A percentile compares a stretch with the other conserved stretches of the same genome.
Evolutionary conservation across 2,329 filamentous ascomycete species (phyloP).

Genomic region (Botrytis paeoniae): DNA sequence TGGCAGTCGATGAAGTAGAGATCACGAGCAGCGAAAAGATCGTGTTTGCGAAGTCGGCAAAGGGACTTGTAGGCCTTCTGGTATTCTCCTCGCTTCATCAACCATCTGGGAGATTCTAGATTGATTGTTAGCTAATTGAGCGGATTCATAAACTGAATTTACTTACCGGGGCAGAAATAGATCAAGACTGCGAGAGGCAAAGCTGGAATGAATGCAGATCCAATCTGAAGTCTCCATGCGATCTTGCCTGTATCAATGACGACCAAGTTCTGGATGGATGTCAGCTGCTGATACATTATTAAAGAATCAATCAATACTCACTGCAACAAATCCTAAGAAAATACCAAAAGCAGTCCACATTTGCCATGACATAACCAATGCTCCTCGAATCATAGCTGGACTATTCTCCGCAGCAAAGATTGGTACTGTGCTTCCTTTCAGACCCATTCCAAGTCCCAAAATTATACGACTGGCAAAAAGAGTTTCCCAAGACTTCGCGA

Average conservation of each 20-base stretch:
- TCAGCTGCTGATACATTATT: not conserved
- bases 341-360: slow-evolving; percentile 64
- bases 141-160: not conserved
- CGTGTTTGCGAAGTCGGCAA: slow-evolving; percentile 53
- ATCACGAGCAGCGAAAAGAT: slow-evolving; percentile 60
- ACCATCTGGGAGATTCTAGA: slow-evolving; percentile 51
- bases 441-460: slow-evolving; percentile 59
- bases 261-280: slow-evolving; percentile 41
- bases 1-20: slow-evolving; percentile 57
- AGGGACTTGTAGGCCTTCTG: slow-evolving; percentile 57
- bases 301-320: not conserved
- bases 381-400: slow-evolving; percentile 51
- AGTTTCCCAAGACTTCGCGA: slow-evolving; percentile 57
- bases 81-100: slow-evolving; percentile 45
- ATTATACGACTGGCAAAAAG: slow-evolving; percentile 53
- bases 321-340: slow-evolving; percentile 44
- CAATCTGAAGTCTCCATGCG: slow-evolving; percentile 62
- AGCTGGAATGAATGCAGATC: slow-evolving; percentile 60
- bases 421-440: slow-evolving; percentile 49
- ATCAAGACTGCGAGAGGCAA: slow-evolving; percentile 58
- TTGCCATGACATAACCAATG: slow-evolving; percentile 83
- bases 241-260: slow-evolving; percentile 51
- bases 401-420: slow-evolving; percentile 54
- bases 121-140: not conserved
- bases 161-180: slow-evolving; percentile 55